These are phyloP conservation scores for Lodderomyces oxycetoniae DNA, from an alignment of 1,139 yeast genomes.

Conservation along the genomic window DNA sequence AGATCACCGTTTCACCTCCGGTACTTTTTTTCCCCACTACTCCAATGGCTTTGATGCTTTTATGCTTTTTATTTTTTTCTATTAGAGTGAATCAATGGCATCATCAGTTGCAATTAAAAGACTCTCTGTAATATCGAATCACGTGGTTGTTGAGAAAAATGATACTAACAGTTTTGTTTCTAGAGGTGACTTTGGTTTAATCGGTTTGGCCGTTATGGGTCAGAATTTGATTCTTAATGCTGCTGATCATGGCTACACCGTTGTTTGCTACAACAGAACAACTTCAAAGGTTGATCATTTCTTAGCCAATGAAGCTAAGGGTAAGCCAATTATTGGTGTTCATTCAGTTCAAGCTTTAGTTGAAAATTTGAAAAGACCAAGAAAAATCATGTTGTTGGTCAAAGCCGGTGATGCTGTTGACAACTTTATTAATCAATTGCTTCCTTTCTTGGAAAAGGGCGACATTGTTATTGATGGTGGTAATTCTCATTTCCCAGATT, in stretches of 20 bases:
- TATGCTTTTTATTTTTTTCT: background rate
- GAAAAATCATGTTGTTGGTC: conserved; percentile 89
- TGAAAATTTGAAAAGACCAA: conserved; percentile 90
- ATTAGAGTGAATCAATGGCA: background rate
- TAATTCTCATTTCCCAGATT: conserved; percentile 98
- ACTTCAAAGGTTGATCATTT: conserved; percentile 92
- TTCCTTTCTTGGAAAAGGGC: conserved; percentile 91
- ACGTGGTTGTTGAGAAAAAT: conserved; percentile 4
- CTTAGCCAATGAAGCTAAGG: conserved; percentile 93
- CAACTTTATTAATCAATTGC: conserved; percentile 78
- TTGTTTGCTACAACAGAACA: conserved; percentile 98
- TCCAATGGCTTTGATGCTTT: background rate
- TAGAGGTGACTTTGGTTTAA: conserved; percentile 96
- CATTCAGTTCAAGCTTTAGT: conserved; percentile 85
- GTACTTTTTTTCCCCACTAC: too few relatives aligned
- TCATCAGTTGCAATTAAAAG: conserved; percentile 10
- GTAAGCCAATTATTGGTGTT: conserved; percentile 92
- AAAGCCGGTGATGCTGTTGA: conserved; percentile 98
- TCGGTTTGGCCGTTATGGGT: conserved; percentile 99
- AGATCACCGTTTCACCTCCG: too few relatives aligned
- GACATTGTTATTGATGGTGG: conserved; percentile 99
- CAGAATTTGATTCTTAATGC: conserved; percentile 96
- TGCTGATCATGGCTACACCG: conserved; percentile 97
- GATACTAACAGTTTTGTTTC: conserved; percentile 24
- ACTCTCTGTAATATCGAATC: conserved; percentile 11